phyloP scores from a whole-genome alignment of 2,329 filamentous ascomycete species.

The Botrytis deweyae region DNA sequence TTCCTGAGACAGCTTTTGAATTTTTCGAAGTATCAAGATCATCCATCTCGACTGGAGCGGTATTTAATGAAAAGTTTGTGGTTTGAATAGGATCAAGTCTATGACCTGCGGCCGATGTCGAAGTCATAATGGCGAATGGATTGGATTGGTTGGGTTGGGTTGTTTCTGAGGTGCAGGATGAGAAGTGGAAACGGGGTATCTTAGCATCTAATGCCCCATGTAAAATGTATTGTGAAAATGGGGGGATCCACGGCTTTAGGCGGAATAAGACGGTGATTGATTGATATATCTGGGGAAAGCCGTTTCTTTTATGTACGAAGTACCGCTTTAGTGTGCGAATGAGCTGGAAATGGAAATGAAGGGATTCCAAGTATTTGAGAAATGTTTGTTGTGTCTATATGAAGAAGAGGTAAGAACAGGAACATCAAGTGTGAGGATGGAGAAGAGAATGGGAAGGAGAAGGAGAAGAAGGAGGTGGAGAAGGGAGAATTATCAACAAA shows the following conservation, averaged over 20 bases:
- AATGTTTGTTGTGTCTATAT: not conserved
- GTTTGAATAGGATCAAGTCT: not conserved
- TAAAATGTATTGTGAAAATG: not conserved
- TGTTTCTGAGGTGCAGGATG: conserved; percentile 5
- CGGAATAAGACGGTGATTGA: conserved; percentile 5
- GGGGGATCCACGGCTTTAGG: conserved; percentile 5
- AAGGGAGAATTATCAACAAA: not conserved
- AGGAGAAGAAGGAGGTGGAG: not conserved
- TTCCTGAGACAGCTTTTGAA: conserved; percentile 2
- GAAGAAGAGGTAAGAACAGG: not conserved
- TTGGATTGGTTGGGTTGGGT: not conserved
- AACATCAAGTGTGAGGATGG: not conserved
- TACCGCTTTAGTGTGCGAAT: not conserved
- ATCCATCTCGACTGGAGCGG: conserved; percentile 5
- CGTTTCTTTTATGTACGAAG: not conserved
- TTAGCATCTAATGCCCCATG: conserved; percentile 1
- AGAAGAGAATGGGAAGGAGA: not conserved
- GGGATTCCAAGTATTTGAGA: not conserved
- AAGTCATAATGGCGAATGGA: not conserved
- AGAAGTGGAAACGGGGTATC: conserved; percentile 10
- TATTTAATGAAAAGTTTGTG: not conserved
- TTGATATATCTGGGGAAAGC: conserved; percentile 7
- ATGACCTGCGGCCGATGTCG: conserved; percentile 4
- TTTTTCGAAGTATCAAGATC: not conserved
- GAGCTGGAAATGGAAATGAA: not conserved